Evolutionary conservation across 768 basidiomycete genomes (phyloP).

Genomic region (Pilatotrama ljubarskyi): DNA sequence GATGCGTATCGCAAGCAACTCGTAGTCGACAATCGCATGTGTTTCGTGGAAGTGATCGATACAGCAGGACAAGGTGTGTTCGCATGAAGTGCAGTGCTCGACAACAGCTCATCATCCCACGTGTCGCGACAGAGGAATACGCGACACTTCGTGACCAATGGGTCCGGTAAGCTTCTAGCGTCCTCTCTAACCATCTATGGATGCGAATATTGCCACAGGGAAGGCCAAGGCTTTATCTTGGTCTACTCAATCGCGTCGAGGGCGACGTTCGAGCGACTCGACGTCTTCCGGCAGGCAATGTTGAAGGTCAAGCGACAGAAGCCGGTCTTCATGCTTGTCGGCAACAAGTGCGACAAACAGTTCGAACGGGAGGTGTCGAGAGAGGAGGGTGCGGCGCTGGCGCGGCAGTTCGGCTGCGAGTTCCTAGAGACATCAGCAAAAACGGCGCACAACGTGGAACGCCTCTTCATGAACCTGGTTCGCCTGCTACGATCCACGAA

Average conservation of each 20-base stretch:
- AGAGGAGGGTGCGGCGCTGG: constrained; percentile 84
- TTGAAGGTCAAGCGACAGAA: constrained; percentile 82
- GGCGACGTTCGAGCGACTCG: constrained; percentile 86
- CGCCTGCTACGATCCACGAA: constrained; percentile 76
- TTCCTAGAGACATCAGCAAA: constrained; percentile 98
- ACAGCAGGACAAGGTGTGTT: constrained; percentile 92
- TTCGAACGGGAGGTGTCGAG: constrained; percentile 88
- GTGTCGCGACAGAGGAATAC: constrained; percentile 77
- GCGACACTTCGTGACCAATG: constrained; percentile 96
- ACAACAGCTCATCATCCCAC: constrained; percentile 26
- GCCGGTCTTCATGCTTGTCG: constrained; percentile 91
- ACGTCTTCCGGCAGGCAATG: constrained; percentile 89
- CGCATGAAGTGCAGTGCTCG: background rate
- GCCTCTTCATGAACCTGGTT: constrained; percentile 85
- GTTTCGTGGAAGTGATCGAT: constrained; percentile 95
- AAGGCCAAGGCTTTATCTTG: constrained; percentile 97
- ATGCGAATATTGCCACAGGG: constrained; percentile 47
- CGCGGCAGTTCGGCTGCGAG: constrained; percentile 83
- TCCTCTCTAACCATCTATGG: constrained; percentile 13
- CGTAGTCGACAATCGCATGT: constrained; percentile 93
- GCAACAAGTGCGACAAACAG: constrained; percentile 95
- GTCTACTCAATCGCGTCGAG: constrained; percentile 97
- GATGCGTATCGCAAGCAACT: constrained; percentile 96
- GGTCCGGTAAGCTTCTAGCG: constrained; percentile 72
- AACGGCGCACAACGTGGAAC: constrained; percentile 89